These are phyloP conservation scores for Raddia distichophylla DNA, from an alignment of 176 grass and related monocot species.

Conservation along the genomic window DNA sequence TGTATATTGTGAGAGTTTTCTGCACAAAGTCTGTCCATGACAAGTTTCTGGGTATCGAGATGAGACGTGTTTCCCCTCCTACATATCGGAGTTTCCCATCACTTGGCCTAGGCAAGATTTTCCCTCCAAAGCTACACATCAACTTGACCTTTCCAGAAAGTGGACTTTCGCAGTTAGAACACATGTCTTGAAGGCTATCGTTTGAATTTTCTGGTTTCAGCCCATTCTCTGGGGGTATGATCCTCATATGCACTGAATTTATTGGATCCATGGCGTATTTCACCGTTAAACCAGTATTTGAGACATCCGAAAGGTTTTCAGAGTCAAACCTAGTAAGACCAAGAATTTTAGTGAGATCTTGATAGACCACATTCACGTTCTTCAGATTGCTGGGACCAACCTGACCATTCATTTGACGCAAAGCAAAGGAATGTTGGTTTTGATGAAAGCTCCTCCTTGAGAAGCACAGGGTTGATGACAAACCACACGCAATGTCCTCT, in stretches of 20 bases:
- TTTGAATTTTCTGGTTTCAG: constrained; percentile 41
- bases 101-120: constrained; percentile 84
- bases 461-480: neutral
- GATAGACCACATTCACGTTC: constrained; percentile 40
- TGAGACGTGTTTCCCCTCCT: constrained; percentile 76
- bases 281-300: constrained; percentile 43
- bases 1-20: constrained; percentile 72
- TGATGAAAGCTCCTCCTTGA: constrained; percentile 9
- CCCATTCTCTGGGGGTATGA: constrained; percentile 40
- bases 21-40: constrained; percentile 69
- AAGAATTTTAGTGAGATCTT: constrained; percentile 57
- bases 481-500: neutral
- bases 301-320: constrained; percentile 42
- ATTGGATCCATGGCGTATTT: constrained; percentile 44
- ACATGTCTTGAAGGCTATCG: constrained; percentile 43
- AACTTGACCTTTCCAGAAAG: constrained; percentile 72
- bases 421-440: neutral
- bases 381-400: constrained; percentile 34
- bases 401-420: constrained; percentile 29
- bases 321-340: constrained; percentile 55
- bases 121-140: constrained; percentile 96
- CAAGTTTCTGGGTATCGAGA: constrained; percentile 65
- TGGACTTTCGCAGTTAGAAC: constrained; percentile 50
- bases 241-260: constrained; percentile 22
- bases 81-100: constrained; percentile 91